A percentile compares a stretch with the other conserved stretches of the same genome.
These are phyloP conservation scores for Tolypocladium tropicale DNA, from an alignment of 2,329 filamentous ascomycete genomes.

Conservation along the genomic window DNA sequence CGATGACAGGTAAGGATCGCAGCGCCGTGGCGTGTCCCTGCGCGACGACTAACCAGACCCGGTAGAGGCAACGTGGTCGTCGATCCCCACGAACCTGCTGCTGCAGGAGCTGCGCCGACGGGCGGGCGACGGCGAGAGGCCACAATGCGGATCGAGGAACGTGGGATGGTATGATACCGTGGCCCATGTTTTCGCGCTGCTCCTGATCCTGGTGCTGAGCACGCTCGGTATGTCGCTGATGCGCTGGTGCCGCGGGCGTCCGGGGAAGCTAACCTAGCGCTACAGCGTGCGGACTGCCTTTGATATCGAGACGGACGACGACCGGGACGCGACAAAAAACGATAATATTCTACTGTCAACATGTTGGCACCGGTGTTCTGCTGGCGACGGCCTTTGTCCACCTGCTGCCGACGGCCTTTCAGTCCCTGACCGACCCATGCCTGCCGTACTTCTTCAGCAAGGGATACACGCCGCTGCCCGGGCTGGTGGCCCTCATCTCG, in stretches of 20 bases:
- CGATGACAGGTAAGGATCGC: conserved; percentile 5
- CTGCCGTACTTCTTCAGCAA: conserved; percentile 71
- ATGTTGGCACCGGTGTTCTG: conserved; percentile 76
- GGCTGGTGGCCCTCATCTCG: conserved; percentile 71
- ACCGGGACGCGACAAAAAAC: conserved; percentile 46
- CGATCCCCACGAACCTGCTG: conserved; percentile 40
- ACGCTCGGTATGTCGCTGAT: conserved; percentile 33
- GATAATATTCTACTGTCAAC: conserved; percentile 57
- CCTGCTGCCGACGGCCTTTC: conserved; percentile 57
- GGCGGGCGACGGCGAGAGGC: conserved; percentile 29
- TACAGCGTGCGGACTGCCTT: conserved; percentile 54
- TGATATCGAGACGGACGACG: conserved; percentile 50
- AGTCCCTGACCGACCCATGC: conserved; percentile 57
- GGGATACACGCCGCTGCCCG: conserved; percentile 70
- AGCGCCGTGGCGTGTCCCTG: background rate
- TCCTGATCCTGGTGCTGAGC: conserved; percentile 54
- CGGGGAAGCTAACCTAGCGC: background rate
- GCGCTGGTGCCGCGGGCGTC: background rate
- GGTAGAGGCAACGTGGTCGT: conserved; percentile 29
- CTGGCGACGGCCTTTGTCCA: conserved; percentile 81
- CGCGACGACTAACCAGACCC: background rate
- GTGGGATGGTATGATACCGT: conserved; percentile 53
- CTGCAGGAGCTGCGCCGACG: conserved; percentile 42
- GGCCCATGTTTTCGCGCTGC: conserved; percentile 56
- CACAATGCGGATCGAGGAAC: conserved; percentile 41